phyloP scores from a whole-genome alignment of 148 eudicot genomes.

The Talinum fruticosum region DNA sequence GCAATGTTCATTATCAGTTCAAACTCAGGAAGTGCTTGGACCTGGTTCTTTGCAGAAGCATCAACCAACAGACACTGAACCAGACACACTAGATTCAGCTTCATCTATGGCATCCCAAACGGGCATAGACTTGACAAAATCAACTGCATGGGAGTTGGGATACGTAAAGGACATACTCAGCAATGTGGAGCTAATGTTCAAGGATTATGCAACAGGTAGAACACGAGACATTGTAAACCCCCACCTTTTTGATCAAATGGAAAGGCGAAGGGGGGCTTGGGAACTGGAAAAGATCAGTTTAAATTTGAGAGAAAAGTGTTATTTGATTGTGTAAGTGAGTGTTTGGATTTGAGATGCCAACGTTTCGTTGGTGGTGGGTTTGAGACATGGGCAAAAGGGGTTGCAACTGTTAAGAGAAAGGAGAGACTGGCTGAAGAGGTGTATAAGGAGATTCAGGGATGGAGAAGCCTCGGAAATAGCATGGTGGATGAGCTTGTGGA shows the following conservation, averaged over 20 bases:
- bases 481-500: conserved; percentile 94
- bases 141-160: conserved; percentile 57
- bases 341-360: conserved; percentile 61
- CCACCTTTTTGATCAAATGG: conserved; percentile 67
- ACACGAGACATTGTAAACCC: conserved; percentile 59
- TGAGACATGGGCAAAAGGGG: conserved; percentile 55
- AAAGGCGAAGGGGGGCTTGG: conserved; percentile 33
- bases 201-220: conserved; percentile 61
- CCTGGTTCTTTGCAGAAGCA: too few relatives aligned
- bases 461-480: conserved; percentile 57
- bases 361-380: conserved; percentile 46
- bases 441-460: conserved; percentile 55
- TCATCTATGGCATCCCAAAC: conserved; percentile 45
- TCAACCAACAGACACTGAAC: conserved; percentile 39
- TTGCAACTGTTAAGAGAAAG: conserved; percentile 49
- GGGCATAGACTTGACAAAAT: conserved; percentile 10
- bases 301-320: conserved; percentile 47
- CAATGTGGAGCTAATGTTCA: conserved; percentile 62
- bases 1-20: conserved; percentile 50
- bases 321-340: conserved; percentile 77
- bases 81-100: conserved; percentile 84
- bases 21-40: conserved; percentile 43
- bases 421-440: conserved; percentile 66
- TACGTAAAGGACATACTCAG: conserved; percentile 60
- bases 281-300: conserved; percentile 17